Evolutionary conservation across 345 rosid genomes (phyloP), one percentile per base, ranked within the genome.

Genomic region (Populus deltoides): DNA sequence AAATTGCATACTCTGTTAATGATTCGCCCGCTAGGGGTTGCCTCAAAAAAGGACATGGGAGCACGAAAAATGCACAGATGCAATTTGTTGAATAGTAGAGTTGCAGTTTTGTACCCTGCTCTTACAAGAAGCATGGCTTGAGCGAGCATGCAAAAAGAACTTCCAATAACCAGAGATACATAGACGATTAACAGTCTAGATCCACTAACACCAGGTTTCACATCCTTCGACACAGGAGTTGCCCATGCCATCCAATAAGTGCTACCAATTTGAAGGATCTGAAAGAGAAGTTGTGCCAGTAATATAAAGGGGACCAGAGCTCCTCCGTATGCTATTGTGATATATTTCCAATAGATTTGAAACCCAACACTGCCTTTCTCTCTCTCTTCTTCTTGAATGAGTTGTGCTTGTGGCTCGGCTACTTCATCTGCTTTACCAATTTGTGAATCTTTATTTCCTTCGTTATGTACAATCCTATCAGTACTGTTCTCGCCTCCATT

Each of bases 241-340:
- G 88, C 97, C 96, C 90, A 89, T 25, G 93, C 93, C 96, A 93
- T 93, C 97, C 94, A 93, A 70, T 93, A 91, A 76, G 91, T 91
- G 88, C 96, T 91, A 43, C 94, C 92, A 38, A 91, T 93, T 85
- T 91, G 93, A 72, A 91, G 90, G 75, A 82, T 9, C 86, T 91
- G 92, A 79, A 89, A 91, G 65, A 90, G 75, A 83, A 81, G 75
- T 55, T 90, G 96, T 38, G 87, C 92, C 78, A 91, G 76, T 81
- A 93, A 78, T 82, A 91, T 86, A 66, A 87, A 78, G 29, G 97
- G 97, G 71, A 89, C 91, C 29, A 91, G 92, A 63, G 88, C 92
- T 82, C 94, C 97, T 61, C 92, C 91, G 39, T 90, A 89, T 39
- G 94, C 96, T 22, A 87, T 82, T 18, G 92, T 93, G 55, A 89